Evolutionary conservation across 768 basidiomycete genomes (phyloP).

Genomic region (Podaxis sp.): DNA sequence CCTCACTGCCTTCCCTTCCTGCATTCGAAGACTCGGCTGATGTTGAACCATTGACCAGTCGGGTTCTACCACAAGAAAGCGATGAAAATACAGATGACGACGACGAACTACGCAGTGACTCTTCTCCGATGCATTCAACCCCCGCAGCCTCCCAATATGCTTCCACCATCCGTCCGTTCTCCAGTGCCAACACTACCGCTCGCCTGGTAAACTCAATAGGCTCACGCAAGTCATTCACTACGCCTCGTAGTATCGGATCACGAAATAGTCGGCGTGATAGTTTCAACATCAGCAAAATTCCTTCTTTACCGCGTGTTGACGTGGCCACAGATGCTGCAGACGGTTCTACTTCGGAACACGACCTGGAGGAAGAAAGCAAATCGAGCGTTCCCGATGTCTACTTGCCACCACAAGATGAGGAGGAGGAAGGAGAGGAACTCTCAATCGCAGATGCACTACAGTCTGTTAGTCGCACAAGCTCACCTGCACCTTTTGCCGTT

Average conservation of each 20-base stretch:
- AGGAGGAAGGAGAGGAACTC: slow-evolving; percentile 35
- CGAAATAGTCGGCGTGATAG: slow-evolving; percentile 40
- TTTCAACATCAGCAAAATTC: slow-evolving; percentile 61
- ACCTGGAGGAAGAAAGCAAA: slow-evolving; percentile 40
- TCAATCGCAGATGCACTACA: slow-evolving; percentile 60
- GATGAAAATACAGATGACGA: slow-evolving; percentile 34
- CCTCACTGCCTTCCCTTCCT: slow-evolving; percentile 79
- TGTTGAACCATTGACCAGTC: slow-evolving; percentile 28
- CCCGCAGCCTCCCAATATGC: slow-evolving; percentile 53
- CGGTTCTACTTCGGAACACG: slow-evolving; percentile 36
- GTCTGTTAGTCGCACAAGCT: slow-evolving; percentile 54
- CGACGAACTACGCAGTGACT: slow-evolving; percentile 39
- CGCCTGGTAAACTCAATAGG: slow-evolving; percentile 49
- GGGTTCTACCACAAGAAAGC: slow-evolving; percentile 27
- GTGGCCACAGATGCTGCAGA: slow-evolving; percentile 29
- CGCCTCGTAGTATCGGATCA: slow-evolving; percentile 31
- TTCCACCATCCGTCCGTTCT: slow-evolving; percentile 46
- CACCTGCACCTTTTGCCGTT: slow-evolving; percentile 41
- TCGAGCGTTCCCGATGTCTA: slow-evolving; percentile 56
- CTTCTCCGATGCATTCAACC: slow-evolving; percentile 65
- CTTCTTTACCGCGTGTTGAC: slow-evolving; percentile 47
- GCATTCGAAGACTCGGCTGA: slow-evolving; percentile 63
- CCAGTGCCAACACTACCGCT: slow-evolving; percentile 47
- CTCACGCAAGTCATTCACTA: slow-evolving; percentile 50
- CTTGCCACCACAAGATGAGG: slow-evolving; percentile 46